Evolutionary conservation across 352 stramenopile genomes (phyloP), one percentile per base, ranked within the genome.

Genomic region (Phytopythium boreale): DNA sequence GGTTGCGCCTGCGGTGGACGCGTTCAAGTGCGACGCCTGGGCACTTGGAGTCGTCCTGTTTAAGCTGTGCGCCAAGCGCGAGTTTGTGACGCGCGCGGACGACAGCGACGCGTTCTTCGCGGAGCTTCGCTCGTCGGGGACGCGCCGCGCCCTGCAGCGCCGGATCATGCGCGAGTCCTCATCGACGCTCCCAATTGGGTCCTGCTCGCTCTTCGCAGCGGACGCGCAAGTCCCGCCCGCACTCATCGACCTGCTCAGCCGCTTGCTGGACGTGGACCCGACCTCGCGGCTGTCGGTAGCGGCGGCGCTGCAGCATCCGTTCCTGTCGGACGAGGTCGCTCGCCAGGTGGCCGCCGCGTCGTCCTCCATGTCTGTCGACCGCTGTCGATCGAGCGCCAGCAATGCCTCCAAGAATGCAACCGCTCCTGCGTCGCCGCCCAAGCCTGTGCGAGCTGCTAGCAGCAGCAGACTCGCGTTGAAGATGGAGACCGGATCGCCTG

Each of bases 21-120:
- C 91, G 68, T 66, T 78, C 19, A 84, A 83, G 68, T 82, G 73
- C 14, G 86, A 95, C 64, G 72, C 75, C 9, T 95, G 86, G 86
- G 75, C 82, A 2, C 72, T 95, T 6, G 86, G 86, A 31, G 74
- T 93, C 24, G 74, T 95, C 46, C 62, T 95, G 10, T 93, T 74
- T 68, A 79, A 79, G 7, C 55, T 95, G 20, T 76, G 80, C 49
- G 87, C 81, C n/a, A 84, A 87, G 60, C 71, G 77, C n/a, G 67
- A 79, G 41, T 74, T 93, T 17, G 67, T 90, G 20, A 61, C 64
- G n/a, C 68, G 72, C 14, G 66, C 82, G 0, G 80, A 70, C 19
- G 70, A 84, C 47, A 68, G 82, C 46, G 84, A 91, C 37, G 63
- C 70, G 2, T 64, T 91, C n/a, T 86, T 88, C 46, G 56, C 41